Conservation (phyloP, 345 rosid species). For the Lagerstroemia speciosa region DNA sequence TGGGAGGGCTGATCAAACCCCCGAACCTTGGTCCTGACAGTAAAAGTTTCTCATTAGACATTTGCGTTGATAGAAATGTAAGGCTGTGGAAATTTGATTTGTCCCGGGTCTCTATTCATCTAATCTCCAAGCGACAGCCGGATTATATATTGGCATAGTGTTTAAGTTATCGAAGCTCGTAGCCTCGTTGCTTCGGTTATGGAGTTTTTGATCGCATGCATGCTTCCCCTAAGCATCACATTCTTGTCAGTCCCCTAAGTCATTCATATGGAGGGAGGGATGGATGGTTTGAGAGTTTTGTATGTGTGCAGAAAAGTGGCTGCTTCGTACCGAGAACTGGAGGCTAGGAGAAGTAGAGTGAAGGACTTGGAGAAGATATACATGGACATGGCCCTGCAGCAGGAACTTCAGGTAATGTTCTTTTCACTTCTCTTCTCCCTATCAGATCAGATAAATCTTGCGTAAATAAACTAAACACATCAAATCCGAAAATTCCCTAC, state of each 20-base stretch:
- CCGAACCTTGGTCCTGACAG: neutral
- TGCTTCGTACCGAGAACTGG: conserved; percentile 64
- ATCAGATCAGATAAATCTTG: too few species aligned
- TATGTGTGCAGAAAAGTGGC: conserved; percentile 44
- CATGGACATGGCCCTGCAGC: conserved; percentile 64
- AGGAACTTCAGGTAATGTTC: conserved; percentile 63
- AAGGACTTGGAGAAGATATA: conserved; percentile 60
- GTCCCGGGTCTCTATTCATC: too few species aligned
- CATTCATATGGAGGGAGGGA: neutral
- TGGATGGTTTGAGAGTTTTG: neutral
- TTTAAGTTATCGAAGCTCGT: neutral
- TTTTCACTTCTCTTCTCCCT: neutral
- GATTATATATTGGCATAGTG: neutral
- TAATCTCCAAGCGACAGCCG: neutral
- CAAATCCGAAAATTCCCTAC: too few species aligned
- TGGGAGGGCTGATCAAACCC: neutral
- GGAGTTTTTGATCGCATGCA: neutral
- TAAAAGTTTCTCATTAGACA: neutral
- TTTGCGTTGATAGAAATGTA: neutral
- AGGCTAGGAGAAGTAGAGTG: conserved; percentile 58
- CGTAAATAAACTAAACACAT: too few species aligned
- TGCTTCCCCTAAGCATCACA: neutral
- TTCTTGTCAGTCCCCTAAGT: neutral
- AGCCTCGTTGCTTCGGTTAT: neutral
- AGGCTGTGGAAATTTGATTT: neutral